Percentiles rank a stretch among this genome's conserved stretches.
These are phyloP conservation scores for Phialemoniopsis sp. DNA, from an alignment of 2,329 filamentous ascomycete species.

Conservation along the genomic window DNA sequence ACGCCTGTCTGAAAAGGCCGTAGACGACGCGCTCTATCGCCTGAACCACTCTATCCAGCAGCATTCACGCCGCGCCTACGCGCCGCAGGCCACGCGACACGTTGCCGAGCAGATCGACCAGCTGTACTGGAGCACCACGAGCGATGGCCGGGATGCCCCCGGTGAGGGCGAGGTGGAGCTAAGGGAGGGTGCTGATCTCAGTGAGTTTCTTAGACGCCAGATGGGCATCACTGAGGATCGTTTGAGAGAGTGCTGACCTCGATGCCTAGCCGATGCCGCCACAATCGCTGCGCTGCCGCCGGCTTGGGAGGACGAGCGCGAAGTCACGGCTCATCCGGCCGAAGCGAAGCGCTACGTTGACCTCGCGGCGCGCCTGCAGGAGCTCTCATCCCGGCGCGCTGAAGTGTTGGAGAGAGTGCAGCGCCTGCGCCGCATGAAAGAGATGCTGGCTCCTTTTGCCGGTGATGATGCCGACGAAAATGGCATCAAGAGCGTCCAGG, in stretches of 20 bases:
- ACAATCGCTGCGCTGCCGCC: conserved; percentile 41
- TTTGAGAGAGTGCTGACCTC: not conserved
- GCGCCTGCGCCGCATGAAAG: conserved; percentile 43
- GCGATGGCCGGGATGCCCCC: conserved; percentile 31
- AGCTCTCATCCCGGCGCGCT: conserved; percentile 42
- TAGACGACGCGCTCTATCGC: conserved; percentile 53
- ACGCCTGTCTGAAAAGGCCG: conserved; percentile 38
- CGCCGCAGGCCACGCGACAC: conserved; percentile 64
- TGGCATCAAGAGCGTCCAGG: conserved; percentile 40
- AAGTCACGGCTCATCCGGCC: conserved; percentile 31
- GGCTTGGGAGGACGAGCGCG: conserved; percentile 37
- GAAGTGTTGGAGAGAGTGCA: conserved; percentile 28
- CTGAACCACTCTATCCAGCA: conserved; percentile 61
- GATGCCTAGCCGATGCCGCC: conserved; percentile 29
- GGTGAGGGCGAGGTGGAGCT: conserved; percentile 26
- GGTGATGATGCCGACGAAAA: conserved; percentile 7
- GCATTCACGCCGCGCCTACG: conserved; percentile 62
- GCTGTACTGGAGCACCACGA: conserved; percentile 52
- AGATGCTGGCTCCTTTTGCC: conserved; percentile 44
- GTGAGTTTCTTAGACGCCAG: conserved; percentile 24
- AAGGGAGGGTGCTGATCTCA: conserved; percentile 37
- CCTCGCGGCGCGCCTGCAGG: conserved; percentile 41
- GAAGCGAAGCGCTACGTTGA: conserved; percentile 49
- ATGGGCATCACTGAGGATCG: too few species aligned
- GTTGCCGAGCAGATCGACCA: conserved; percentile 69